Conservation (phyloP, 2,329 filamentous ascomycete genomes). For the Pseudocercospora crystallina region DNA sequence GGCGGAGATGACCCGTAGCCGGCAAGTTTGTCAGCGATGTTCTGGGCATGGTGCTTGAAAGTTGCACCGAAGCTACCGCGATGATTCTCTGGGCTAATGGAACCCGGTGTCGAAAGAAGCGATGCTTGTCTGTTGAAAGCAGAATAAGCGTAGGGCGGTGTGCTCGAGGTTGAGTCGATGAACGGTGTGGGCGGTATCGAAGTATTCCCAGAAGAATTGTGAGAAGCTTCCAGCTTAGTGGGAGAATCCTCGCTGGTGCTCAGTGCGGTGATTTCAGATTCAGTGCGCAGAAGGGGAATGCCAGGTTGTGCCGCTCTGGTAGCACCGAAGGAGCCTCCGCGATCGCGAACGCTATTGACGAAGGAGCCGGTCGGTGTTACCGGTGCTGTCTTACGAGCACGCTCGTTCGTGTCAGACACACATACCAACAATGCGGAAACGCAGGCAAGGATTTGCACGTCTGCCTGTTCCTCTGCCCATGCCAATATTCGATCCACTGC, state of each 20-base stretch:
- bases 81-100: constrained; percentile 33
- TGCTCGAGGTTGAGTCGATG: constrained; percentile 30
- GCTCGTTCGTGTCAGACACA: constrained; percentile 28
- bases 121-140: constrained; percentile 23
- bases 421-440: constrained; percentile 60
- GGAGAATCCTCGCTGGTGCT: constrained; percentile 17
- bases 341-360: background rate
- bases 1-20: constrained; percentile 36
- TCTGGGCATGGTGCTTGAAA: constrained; percentile 36
- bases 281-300: constrained; percentile 18
- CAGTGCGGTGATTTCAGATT: constrained; percentile 11
- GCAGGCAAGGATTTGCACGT: constrained; percentile 67
- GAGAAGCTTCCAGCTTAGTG: constrained; percentile 21
- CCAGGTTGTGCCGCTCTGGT: constrained; percentile 1
- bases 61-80: constrained; percentile 36
- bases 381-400: background rate
- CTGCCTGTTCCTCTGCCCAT: constrained; percentile 60
- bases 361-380: background rate
- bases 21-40: constrained; percentile 34
- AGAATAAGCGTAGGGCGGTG: constrained; percentile 29
- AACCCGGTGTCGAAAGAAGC: constrained; percentile 28
- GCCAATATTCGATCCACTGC: constrained; percentile 58
- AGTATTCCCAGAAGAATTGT: constrained; percentile 26
- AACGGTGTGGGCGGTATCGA: constrained; percentile 34
- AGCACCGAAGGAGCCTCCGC: background rate